Percentiles rank a stretch among this genome's conserved stretches.
These are phyloP conservation scores for Hyphopichia khmerensis DNA, from an alignment of 1,139 yeast species.

Conservation along the genomic window DNA sequence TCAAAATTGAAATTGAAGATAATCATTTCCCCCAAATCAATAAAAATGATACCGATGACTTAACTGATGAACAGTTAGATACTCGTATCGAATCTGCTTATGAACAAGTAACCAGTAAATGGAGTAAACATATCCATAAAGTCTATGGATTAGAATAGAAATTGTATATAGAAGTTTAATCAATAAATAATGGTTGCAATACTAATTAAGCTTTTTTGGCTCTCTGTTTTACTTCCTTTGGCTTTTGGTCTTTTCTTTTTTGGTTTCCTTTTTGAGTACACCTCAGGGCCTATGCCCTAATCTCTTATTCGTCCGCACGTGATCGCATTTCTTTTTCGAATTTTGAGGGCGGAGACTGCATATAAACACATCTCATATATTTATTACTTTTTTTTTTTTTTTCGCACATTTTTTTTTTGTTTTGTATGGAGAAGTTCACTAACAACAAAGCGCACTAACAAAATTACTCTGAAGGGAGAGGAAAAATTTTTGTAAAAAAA, in stretches of 20 bases:
- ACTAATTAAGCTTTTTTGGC: no score
- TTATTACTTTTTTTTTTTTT: not conserved
- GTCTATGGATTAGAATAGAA: slow-evolving; percentile 20
- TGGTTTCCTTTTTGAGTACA: no score
- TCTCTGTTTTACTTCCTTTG: no score
- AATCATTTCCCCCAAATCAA: not conserved
- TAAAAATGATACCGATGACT: not conserved
- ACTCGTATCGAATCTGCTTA: slow-evolving; percentile 4
- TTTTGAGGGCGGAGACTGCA: no score
- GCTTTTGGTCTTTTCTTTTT: no score
- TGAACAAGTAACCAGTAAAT: slow-evolving; percentile 8
- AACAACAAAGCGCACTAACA: not conserved
- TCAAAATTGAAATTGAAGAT: not conserved
- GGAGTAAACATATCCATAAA: slow-evolving; percentile 17
- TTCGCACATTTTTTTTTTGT: not conserved
- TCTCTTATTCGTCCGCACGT: not conserved
- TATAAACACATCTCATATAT: no score
- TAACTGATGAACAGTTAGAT: not conserved
- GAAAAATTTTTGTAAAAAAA: not conserved
- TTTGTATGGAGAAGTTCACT: not conserved
- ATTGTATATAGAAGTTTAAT: not conserved
- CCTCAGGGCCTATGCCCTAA: not conserved
- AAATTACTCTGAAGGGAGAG: not conserved
- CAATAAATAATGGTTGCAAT: not conserved
- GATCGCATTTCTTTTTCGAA: not conserved